phyloP scores from a whole-genome alignment of 1,284 basidiomycete genomes.

The Gyrodon tennesseensis region DNA sequence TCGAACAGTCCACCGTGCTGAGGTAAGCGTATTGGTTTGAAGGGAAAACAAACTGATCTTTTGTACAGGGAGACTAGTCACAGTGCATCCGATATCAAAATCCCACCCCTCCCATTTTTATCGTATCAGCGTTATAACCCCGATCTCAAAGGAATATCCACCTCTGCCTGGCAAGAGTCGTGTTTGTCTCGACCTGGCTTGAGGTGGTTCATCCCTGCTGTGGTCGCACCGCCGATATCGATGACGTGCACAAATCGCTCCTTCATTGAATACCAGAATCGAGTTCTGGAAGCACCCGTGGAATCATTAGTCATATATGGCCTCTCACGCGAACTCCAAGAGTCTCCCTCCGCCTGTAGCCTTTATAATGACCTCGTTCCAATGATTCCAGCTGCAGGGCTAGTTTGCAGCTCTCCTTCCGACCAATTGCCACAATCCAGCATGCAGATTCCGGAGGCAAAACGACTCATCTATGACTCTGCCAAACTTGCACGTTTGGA shows the following conservation, averaged over 20 bases:
- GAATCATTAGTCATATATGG: slow-evolving; percentile 85
- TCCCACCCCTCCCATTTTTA: slow-evolving; percentile 43
- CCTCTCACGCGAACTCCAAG: slow-evolving; percentile 67
- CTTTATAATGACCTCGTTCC: slow-evolving; percentile 59
- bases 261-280: slow-evolving; percentile 73
- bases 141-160: slow-evolving; percentile 62
- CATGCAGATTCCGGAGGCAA: slow-evolving; percentile 95
- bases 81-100: slow-evolving; percentile 30
- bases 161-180: slow-evolving; percentile 67
- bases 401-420: slow-evolving; percentile 66
- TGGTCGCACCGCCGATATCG: slow-evolving; percentile 80
- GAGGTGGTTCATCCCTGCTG: slow-evolving; percentile 80
- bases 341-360: slow-evolving; percentile 60
- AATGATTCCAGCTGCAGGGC: slow-evolving; percentile 65
- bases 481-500: slow-evolving; percentile 95
- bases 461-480: slow-evolving; percentile 96
- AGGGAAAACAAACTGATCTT: slow-evolving; percentile 19
- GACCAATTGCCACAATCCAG: slow-evolving; percentile 81
- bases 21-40: slow-evolving; percentile 48
- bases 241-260: slow-evolving; percentile 75
- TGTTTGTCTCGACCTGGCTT: slow-evolving; percentile 78
- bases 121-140: slow-evolving; percentile 50
- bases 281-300: slow-evolving; percentile 62
- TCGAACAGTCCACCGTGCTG: slow-evolving; percentile 51
- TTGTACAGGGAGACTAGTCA: slow-evolving; percentile 34